Conservation (phyloP, 345 rosid species). For the Eucalyptus fibrosa region DNA sequence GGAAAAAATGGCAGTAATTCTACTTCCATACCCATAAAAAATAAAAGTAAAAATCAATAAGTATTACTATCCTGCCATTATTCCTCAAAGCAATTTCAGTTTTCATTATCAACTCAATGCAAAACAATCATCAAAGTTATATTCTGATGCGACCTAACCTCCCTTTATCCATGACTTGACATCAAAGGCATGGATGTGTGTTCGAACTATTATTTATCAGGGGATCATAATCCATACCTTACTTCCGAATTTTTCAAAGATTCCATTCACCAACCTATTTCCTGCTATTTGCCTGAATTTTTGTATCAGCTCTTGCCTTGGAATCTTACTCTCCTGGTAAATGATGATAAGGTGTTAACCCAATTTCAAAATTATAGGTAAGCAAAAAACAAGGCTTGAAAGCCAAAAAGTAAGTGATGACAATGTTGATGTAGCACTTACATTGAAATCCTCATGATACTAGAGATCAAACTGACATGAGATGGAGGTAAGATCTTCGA, state of each 20-base stretch:
- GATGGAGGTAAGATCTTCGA: not conserved
- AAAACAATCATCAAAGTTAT: not conserved
- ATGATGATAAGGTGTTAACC: not conserved
- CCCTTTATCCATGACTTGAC: not conserved
- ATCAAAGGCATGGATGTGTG: not conserved
- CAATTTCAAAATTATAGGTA: not conserved
- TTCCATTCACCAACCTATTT: slow-evolving; percentile 50
- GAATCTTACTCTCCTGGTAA: slow-evolving; percentile 16
- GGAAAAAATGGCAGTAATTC: no score
- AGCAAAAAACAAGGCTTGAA: not conserved
- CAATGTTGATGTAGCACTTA: not conserved
- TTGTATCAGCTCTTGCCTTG: slow-evolving; percentile 44
- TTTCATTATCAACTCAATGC: not conserved
- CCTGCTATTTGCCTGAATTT: slow-evolving; percentile 51
- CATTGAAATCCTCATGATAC: slow-evolving; percentile 41
- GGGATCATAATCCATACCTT: slow-evolving; percentile 13
- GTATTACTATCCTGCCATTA: not conserved
- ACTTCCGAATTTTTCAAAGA: slow-evolving; percentile 43
- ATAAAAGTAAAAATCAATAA: not conserved
- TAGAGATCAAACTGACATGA: slow-evolving; percentile 15
- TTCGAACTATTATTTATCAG: not conserved
- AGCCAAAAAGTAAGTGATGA: not conserved
- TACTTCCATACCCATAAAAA: not conserved
- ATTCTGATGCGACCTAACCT: not conserved
- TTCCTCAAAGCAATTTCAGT: not conserved